Evolutionary conservation across 257 asterid species (phyloP).

Genomic region (Gardenia jasminoides): DNA sequence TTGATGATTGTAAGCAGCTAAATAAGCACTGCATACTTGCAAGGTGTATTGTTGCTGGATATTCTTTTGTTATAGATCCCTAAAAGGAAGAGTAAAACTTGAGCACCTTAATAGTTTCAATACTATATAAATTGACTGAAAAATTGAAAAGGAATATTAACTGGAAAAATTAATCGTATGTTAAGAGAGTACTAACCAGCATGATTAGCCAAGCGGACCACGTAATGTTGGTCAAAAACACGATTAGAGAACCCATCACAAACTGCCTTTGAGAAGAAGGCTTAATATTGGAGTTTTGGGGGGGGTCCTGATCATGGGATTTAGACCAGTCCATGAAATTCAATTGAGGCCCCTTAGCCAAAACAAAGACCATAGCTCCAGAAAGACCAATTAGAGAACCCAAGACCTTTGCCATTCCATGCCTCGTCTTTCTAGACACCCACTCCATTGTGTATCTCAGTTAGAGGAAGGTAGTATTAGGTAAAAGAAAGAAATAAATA

Average conservation of each 20-base stretch:
- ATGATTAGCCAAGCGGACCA: conserved; percentile 64
- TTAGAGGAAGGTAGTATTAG: neutral
- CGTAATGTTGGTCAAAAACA: conserved; percentile 46
- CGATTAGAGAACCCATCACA: conserved; percentile 51
- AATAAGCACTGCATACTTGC: conserved; percentile 56
- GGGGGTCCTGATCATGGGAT: neutral
- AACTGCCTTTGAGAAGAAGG: conserved; percentile 26
- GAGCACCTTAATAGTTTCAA: neutral
- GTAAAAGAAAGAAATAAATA: too few species aligned
- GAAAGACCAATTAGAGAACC: conserved; percentile 30
- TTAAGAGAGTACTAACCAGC: conserved; percentile 37
- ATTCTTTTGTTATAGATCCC: conserved; percentile 52
- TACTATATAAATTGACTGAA: neutral
- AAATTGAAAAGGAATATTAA: neutral
- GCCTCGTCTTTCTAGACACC: conserved; percentile 10
- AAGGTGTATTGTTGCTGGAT: conserved; percentile 57
- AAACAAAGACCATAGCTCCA: conserved; percentile 61
- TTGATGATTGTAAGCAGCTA: conserved; percentile 57
- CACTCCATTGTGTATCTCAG: conserved; percentile 3
- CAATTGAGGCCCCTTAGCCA: conserved; percentile 56
- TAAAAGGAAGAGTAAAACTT: conserved; percentile 6
- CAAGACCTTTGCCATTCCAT: conserved; percentile 20
- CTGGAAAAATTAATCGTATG: neutral
- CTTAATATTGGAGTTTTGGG: neutral
- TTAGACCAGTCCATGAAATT: conserved; percentile 31